Evolutionary conservation across 2,329 filamentous ascomycete species (phyloP).

Genomic region (Pyrenophora graminea): DNA sequence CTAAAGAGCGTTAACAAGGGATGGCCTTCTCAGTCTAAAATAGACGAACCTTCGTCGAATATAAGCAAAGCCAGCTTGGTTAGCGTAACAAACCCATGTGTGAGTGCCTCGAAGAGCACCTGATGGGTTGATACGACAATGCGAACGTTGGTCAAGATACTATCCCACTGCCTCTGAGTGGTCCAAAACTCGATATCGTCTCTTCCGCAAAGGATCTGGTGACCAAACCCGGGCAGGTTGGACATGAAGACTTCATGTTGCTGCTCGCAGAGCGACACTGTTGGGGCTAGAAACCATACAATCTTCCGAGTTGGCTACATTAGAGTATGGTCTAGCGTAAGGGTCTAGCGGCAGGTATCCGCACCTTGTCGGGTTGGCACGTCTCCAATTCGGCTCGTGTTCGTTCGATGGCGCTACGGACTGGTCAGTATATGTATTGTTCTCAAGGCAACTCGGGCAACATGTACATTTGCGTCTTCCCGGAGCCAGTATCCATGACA

Average conservation of each 20-base stretch:
- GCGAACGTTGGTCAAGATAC: slow-evolving; percentile 64
- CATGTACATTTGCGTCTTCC: slow-evolving; percentile 52
- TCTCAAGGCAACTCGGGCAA: not conserved
- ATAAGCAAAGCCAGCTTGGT: slow-evolving; percentile 68
- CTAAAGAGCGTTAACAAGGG: slow-evolving; percentile 49
- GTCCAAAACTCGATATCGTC: slow-evolving; percentile 77
- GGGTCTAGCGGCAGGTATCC: slow-evolving; percentile 5
- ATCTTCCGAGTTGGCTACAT: slow-evolving; percentile 33
- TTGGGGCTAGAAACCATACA: slow-evolving; percentile 55
- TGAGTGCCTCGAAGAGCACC: slow-evolving; percentile 73
- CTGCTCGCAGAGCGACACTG: slow-evolving; percentile 52
- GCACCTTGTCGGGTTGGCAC: slow-evolving; percentile 43
- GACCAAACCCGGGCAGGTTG: slow-evolving; percentile 55
- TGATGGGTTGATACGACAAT: slow-evolving; percentile 81
- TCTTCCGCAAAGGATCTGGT: slow-evolving; percentile 67
- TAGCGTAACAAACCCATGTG: slow-evolving; percentile 73
- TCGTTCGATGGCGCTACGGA: slow-evolving; percentile 49
- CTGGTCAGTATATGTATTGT: slow-evolving; percentile 10
- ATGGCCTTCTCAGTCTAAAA: not conserved
- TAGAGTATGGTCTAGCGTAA: slow-evolving; percentile 1
- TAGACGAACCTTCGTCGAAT: slow-evolving; percentile 75
- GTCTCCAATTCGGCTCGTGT: slow-evolving; percentile 50
- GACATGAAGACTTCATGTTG: slow-evolving; percentile 45
- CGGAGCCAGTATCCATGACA: slow-evolving; percentile 55
- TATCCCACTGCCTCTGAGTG: slow-evolving; percentile 68